These are phyloP conservation scores for Fusarium oxysporum DNA, from an alignment of 2,329 filamentous ascomycete species.

Conservation along the genomic window DNA sequence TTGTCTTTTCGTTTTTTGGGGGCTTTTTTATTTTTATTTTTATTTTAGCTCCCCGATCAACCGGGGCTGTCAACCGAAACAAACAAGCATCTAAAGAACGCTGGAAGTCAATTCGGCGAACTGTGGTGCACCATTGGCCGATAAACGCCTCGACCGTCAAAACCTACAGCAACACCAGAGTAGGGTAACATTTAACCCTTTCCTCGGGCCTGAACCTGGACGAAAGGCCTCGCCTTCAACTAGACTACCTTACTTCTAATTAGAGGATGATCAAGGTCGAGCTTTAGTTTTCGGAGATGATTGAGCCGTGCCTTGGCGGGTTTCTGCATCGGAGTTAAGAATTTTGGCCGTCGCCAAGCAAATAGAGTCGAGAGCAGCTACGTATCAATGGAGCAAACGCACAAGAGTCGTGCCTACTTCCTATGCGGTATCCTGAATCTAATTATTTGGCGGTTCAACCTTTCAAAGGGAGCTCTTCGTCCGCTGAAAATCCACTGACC, in stretches of 20 bases:
- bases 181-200: neutral
- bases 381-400: neutral
- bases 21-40: neutral
- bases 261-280: neutral
- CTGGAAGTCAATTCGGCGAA: constrained; percentile 21
- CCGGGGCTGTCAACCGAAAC: neutral
- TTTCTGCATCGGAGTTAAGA: neutral
- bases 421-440: neutral
- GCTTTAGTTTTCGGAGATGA: neutral
- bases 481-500: constrained; percentile 4
- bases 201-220: neutral
- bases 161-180: constrained; percentile 10
- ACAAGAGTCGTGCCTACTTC: neutral
- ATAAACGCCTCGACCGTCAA: neutral
- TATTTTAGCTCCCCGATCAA: neutral
- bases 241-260: neutral
- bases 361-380: neutral
- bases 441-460: neutral
- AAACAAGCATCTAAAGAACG: neutral
- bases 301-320: neutral
- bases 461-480: constrained; percentile 6
- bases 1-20: neutral
- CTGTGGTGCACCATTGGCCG: neutral
- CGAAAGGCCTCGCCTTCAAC: neutral
- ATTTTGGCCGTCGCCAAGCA: neutral